phyloP scores from a whole-genome alignment of 2,329 filamentous ascomycete genomes.

The Epichloe baconii region DNA sequence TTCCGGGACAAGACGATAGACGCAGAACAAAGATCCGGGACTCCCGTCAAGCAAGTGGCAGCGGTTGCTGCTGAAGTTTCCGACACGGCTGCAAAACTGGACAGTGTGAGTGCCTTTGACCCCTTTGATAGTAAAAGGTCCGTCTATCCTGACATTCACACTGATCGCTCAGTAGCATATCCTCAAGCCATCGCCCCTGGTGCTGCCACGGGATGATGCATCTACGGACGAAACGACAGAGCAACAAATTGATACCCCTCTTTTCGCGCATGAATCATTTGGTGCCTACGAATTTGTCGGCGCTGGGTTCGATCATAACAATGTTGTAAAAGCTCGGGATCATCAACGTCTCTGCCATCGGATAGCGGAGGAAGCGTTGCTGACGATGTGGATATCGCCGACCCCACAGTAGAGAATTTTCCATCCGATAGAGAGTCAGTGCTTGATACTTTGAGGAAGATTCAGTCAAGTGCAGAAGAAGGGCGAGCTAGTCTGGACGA shows the following conservation, averaged over 20 bases:
- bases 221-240: neutral
- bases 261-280: slow-evolving; percentile 35
- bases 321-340: slow-evolving; percentile 9
- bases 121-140: neutral
- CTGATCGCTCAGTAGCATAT: slow-evolving; percentile 9
- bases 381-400: slow-evolving; percentile 24
- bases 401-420: slow-evolving; percentile 35
- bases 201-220: neutral
- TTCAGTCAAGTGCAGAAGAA: slow-evolving; percentile 30
- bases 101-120: slow-evolving; percentile 12
- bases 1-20: slow-evolving; percentile 11
- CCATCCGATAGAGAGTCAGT: slow-evolving; percentile 32
- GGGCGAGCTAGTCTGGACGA: slow-evolving; percentile 25
- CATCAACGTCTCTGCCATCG: slow-evolving; percentile 7
- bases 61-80: slow-evolving; percentile 31
- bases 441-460: slow-evolving; percentile 30
- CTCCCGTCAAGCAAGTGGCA: slow-evolving; percentile 28
- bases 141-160: slow-evolving; percentile 8
- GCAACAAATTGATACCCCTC: slow-evolving; percentile 16
- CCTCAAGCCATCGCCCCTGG: slow-evolving; percentile 3
- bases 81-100: slow-evolving; percentile 26
- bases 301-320: slow-evolving; percentile 18
- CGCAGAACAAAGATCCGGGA: slow-evolving; percentile 16
- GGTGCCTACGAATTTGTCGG: slow-evolving; percentile 26
- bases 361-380: slow-evolving; percentile 9